These are phyloP conservation scores for Trametes gibbosa DNA, from an alignment of 768 basidiomycete species.

Conservation along the genomic window DNA sequence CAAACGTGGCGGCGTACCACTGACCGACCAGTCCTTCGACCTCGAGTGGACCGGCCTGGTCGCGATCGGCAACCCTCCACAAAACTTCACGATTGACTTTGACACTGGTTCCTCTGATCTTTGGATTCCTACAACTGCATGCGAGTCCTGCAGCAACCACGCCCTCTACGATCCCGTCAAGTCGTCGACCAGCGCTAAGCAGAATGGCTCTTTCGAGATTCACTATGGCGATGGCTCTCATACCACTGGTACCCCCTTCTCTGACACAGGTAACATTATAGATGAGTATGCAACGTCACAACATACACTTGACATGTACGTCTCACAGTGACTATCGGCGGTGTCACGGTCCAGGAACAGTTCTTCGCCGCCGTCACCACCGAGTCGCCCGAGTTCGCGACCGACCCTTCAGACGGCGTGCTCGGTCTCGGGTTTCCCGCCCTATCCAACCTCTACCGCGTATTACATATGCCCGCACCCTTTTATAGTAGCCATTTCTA, in stretches of 20 bases:
- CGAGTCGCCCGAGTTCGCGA: conserved; percentile 3
- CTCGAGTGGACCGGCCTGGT: conserved; percentile 36
- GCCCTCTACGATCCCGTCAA: conserved; percentile 11
- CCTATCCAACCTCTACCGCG: conserved; percentile 18
- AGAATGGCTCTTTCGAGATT: conserved; percentile 29
- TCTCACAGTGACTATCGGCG: conserved; percentile 30
- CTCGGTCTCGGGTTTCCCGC: conserved; percentile 21
- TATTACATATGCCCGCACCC: too few species aligned
- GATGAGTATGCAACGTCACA: too few species aligned
- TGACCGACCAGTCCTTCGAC: conserved; percentile 24
- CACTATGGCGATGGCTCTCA: conserved; percentile 36
- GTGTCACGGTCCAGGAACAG: conserved; percentile 20
- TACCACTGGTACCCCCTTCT: conserved; percentile 31
- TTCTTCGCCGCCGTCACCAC: conserved; percentile 13
- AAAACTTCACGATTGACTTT: conserved; percentile 38
- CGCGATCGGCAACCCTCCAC: conserved; percentile 36
- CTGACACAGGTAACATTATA: conserved; percentile 24
- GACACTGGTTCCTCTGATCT: conserved; percentile 42
- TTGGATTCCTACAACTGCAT: conserved; percentile 12
- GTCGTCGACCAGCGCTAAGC: conserved; percentile 23
- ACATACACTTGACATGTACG: neutral
- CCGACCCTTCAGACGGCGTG: conserved; percentile 17
- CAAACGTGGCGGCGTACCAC: conserved; percentile 21
- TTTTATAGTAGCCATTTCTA: too few species aligned
- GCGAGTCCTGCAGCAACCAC: conserved; percentile 12